Conservation (phyloP, 257 asterid species). For the Gentiana straminea region DNA sequence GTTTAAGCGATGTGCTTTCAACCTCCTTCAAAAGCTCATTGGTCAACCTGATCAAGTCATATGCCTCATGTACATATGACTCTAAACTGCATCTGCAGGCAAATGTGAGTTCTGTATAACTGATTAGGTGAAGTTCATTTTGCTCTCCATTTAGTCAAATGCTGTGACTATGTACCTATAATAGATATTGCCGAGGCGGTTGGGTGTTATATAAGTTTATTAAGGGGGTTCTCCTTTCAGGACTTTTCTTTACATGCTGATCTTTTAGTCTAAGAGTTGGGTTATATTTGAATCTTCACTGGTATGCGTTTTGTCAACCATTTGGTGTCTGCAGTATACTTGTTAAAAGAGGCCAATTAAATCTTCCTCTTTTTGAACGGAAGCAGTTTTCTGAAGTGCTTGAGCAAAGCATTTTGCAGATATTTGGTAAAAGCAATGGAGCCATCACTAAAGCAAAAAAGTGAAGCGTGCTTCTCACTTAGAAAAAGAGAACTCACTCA, state of each 20-base stretch:
- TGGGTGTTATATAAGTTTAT: background rate
- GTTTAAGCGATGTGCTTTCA: constrained; percentile 47
- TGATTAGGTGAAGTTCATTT: background rate
- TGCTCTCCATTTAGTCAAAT: background rate
- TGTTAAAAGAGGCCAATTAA: no score
- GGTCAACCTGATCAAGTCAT: constrained; percentile 59
- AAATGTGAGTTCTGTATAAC: constrained; percentile 40
- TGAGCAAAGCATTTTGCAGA: no score
- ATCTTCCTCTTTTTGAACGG: no score
- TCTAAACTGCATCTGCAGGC: constrained; percentile 32
- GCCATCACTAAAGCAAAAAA: no score
- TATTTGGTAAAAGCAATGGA: no score
- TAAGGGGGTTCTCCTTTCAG: background rate
- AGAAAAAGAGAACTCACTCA: no score
- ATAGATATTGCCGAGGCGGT: background rate
- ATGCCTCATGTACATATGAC: constrained; percentile 52
- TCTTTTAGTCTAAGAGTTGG: background rate
- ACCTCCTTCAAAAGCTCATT: constrained; percentile 48
- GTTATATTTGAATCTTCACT: no score
- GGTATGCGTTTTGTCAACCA: no score
- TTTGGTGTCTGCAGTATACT: no score
- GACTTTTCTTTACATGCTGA: background rate
- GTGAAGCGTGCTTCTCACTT: no score
- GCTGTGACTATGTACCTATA: background rate
- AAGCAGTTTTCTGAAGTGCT: no score